phyloP scores from a whole-genome alignment of 2,329 filamentous ascomycete genomes.

The Teratosphaeria zuluensis region DNA sequence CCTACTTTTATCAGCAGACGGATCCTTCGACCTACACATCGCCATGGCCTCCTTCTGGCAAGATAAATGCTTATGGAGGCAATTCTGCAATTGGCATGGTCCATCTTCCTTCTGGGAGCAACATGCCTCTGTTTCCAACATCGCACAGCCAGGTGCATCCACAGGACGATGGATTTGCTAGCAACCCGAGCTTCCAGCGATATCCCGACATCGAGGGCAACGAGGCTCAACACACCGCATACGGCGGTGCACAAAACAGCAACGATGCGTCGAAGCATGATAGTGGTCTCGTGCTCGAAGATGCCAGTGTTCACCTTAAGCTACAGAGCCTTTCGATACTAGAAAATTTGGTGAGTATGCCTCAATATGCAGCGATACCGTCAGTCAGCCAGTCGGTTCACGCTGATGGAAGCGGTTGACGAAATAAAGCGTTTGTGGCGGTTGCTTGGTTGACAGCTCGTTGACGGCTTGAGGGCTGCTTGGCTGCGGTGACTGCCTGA shows the following conservation, averaged over 20 bases:
- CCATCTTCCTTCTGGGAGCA: not conserved
- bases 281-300: constrained; percentile 20
- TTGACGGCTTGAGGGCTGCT: not conserved
- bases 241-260: not conserved
- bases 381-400: not conserved
- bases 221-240: not conserved
- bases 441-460: not conserved
- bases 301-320: constrained; percentile 39
- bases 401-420: not conserved
- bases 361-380: not conserved
- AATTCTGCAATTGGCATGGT: not conserved
- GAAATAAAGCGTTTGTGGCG: not conserved
- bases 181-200: not conserved
- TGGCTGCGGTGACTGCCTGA: not conserved
- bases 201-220: not conserved
- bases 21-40: constrained; percentile 15
- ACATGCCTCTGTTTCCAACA: constrained; percentile 2
- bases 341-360: constrained; percentile 47
- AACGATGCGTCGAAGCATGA: not conserved
- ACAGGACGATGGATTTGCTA: not conserved
- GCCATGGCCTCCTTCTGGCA: constrained; percentile 12
- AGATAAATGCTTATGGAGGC: not conserved
- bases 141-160: not conserved
- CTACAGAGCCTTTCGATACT: constrained; percentile 52
- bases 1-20: constrained; percentile 21